These are phyloP conservation scores for Amoebophrya sp. DNA, from an alignment of 169 alveolate genomes.

Conservation along the genomic window DNA sequence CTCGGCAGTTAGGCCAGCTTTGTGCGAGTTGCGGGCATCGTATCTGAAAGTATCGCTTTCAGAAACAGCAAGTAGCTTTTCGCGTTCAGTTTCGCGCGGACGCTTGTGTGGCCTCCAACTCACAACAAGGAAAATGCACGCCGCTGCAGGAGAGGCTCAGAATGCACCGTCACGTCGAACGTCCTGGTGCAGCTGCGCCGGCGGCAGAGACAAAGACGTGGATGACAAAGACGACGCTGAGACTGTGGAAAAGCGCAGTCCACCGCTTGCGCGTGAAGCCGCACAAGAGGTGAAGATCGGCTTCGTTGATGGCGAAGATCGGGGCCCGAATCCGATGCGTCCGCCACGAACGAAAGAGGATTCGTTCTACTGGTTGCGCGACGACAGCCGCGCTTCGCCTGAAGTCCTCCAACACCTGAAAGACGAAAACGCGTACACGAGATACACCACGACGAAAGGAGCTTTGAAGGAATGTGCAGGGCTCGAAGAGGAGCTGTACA, in stretches of 20 bases:
- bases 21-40: no score
- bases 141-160: no score
- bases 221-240: not conserved
- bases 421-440: not conserved
- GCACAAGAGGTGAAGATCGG: not conserved
- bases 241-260: not conserved
- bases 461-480: not conserved
- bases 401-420: not conserved
- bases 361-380: not conserved
- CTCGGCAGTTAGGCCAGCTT: no score
- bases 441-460: not conserved
- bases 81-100: no score
- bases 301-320: not conserved
- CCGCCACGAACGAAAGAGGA: not conserved
- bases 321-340: conserved; percentile 17
- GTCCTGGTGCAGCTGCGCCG: no score
- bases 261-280: not conserved
- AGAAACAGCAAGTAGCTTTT: no score
- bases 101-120: no score
- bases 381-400: not conserved
- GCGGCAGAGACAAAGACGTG: not conserved
- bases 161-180: no score
- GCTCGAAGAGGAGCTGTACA: not conserved
- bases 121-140: no score
- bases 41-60: no score